Conservation (phyloP, 352 stramenopile species). For the Globisporangium uncinulatum region DNA sequence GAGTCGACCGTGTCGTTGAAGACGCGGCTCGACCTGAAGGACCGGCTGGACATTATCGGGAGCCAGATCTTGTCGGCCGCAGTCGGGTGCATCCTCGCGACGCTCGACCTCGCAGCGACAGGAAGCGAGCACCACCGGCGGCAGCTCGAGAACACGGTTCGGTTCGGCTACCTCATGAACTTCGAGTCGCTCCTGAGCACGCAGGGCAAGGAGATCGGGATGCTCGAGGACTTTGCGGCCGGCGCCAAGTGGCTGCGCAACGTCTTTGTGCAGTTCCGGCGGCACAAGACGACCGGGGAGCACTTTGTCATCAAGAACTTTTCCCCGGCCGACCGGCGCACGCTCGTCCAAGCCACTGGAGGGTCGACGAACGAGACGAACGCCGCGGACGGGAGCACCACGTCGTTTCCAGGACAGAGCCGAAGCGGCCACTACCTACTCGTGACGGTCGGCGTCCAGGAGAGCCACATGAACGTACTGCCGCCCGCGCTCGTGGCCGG, state of each 20-base stretch:
- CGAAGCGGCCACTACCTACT: slow-evolving; percentile 29
- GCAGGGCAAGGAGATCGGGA: slow-evolving; percentile 93
- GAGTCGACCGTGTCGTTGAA: slow-evolving; percentile 59
- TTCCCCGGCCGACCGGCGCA: slow-evolving; percentile 26
- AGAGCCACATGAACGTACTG: slow-evolving; percentile 47
- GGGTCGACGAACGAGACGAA: slow-evolving; percentile 11
- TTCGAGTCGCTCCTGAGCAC: slow-evolving; percentile 87
- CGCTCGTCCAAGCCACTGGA: slow-evolving; percentile 9
- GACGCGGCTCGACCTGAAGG: slow-evolving; percentile 57
- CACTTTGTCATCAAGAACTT: slow-evolving; percentile 66
- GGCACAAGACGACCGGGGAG: slow-evolving; percentile 27
- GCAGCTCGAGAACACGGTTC: slow-evolving; percentile 47
- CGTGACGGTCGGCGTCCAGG: slow-evolving; percentile 57
- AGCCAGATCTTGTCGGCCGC: slow-evolving; percentile 73
- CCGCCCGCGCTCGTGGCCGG: slow-evolving; percentile 37
- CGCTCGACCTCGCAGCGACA: slow-evolving; percentile 51
- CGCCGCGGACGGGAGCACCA: slow-evolving; percentile 8
- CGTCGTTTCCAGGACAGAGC: slow-evolving; percentile 2
- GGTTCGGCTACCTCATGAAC: slow-evolving; percentile 68
- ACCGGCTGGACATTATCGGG: slow-evolving; percentile 63
- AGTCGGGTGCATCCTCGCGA: slow-evolving; percentile 55
- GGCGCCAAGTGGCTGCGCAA: slow-evolving; percentile 76
- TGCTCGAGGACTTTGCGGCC: slow-evolving; percentile 90
- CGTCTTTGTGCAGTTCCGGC: slow-evolving; percentile 74
- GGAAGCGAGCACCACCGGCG: slow-evolving; percentile 53